phyloP scores from a whole-genome alignment of 2,329 filamentous ascomycete species.

The Xylaria sp. region DNA sequence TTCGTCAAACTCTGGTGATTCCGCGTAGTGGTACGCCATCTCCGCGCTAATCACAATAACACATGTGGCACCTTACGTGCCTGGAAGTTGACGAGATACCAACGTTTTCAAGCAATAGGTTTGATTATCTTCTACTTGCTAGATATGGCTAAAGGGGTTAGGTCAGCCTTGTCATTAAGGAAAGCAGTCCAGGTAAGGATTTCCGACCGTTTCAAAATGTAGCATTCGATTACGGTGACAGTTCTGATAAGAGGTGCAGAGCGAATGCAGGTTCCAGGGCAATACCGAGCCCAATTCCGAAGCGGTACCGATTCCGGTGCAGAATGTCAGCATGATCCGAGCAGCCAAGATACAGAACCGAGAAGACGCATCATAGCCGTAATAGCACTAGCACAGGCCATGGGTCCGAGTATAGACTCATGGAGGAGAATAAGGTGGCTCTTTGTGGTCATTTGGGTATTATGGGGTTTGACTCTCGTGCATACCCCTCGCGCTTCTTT shows the following conservation, averaged over 20 bases:
- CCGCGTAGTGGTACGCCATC: slow-evolving; percentile 4
- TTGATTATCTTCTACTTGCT: not conserved
- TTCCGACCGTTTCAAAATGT: not conserved
- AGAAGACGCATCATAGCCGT: not conserved
- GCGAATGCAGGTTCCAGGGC: not conserved
- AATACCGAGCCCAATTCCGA: slow-evolving; percentile 17
- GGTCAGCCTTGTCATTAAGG: not conserved
- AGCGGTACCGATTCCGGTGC: slow-evolving; percentile 22
- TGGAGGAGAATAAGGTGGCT: not conserved
- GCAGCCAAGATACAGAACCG: slow-evolving; percentile 4
- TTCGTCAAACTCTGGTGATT: slow-evolving; percentile 1
- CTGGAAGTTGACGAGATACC: not conserved
- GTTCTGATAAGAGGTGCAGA: not conserved
- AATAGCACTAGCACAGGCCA: too few relatives aligned
- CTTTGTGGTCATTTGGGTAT: not conserved
- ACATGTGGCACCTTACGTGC: not conserved
- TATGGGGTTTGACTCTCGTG: too few relatives aligned
- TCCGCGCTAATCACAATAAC: not conserved
- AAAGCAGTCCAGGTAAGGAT: not conserved
- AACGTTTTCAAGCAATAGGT: not conserved
- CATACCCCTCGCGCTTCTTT: not conserved
- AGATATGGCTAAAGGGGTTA: not conserved
- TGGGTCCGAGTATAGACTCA: not conserved
- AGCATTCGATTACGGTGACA: not conserved
- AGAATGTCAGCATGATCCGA: slow-evolving; percentile 15